Base-by-base conservation (phyloP, 345 rosid species). In the Citrus medica region DNA sequence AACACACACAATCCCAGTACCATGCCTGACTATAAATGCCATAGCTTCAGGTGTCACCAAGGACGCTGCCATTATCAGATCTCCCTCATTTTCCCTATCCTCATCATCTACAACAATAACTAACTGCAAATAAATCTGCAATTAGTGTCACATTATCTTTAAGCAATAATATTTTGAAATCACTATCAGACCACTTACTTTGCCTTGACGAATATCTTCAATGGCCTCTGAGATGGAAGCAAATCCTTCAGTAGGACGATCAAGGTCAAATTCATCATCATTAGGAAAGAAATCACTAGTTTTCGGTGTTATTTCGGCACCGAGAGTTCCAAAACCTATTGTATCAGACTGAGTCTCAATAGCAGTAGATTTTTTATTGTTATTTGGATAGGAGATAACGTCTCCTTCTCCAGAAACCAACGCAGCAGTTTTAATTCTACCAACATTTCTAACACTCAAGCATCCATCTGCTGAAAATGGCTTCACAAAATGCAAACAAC, bases 51-150 rank as follows among this genome's bases (percentile, higher is more conserved):
- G 97, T 46, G 94, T 95, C 65, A 82, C 92, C 85, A 89, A 69
- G 1, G 90, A 81, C 5, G 94, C 98, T 17, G 96, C 98, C 98
- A 95, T 90, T 46, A 95, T 92, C 65, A 95, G 83, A 84, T 95
- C 97, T 55, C 99, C 98, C 81, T 95, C 99, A 62, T 92, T 93
- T 86, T 95, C 98, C 81, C 98, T 89, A 59, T 93, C 98, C 72
- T 93, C 99, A 73, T 95, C 98, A 80, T 93, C 99, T 13, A 93
- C 98, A 84, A 93, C 99, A 62, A 95, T 79, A n/a, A 95, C 97
- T 71, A 90, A 17, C 97, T 91, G 83, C 82, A 79, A 30, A 75
- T 65, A 66, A 46, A 7, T 5, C 51, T 13, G 51, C 51, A 46
- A 12, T 46, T 46, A 46, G 51, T 12, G 13, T 46, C 51, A 46